Percentiles rank a stretch among this genome's conserved stretches.
These are phyloP conservation scores for Sugiyamaella mastotermitis DNA, from an alignment of 805 yeast species.

Conservation along the genomic window DNA sequence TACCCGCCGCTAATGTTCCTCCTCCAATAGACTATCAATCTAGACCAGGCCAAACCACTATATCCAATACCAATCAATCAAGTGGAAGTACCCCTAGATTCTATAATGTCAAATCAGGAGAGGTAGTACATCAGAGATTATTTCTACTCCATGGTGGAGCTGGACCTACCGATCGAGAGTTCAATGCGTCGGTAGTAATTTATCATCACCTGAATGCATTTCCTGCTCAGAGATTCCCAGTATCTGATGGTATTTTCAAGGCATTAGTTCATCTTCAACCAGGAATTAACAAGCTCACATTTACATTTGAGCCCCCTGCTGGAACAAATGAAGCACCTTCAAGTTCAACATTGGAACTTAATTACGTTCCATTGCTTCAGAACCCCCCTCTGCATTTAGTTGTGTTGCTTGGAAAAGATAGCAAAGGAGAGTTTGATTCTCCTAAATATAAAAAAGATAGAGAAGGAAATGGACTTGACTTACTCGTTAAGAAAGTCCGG, in stretches of 20 bases:
- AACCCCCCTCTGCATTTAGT: slow-evolving; percentile 81
- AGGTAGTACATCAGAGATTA: slow-evolving; percentile 26
- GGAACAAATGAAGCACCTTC: slow-evolving; percentile 8
- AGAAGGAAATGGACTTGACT: slow-evolving; percentile 62
- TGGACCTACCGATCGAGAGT: slow-evolving; percentile 22
- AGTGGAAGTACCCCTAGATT: slow-evolving; percentile 22
- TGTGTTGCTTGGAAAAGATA: slow-evolving; percentile 68
- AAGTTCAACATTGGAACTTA: slow-evolving; percentile 32
- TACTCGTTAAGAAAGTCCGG: slow-evolving; percentile 68
- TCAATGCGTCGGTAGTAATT: slow-evolving; percentile 38
- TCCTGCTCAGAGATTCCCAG: slow-evolving; percentile 68
- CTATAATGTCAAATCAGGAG: slow-evolving; percentile 25
- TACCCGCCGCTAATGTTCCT: no score
- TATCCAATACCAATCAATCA: no score
- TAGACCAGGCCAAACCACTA: neutral
- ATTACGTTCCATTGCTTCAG: slow-evolving; percentile 50
- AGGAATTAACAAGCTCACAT: slow-evolving; percentile 54
- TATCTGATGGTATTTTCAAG: slow-evolving; percentile 66
- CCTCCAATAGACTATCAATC: no score
- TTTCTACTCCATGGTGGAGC: slow-evolving; percentile 33
- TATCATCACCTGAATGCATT: slow-evolving; percentile 39
- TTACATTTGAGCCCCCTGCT: slow-evolving; percentile 32
- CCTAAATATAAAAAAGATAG: slow-evolving; percentile 36
- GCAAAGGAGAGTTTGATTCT: slow-evolving; percentile 64
- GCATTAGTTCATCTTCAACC: slow-evolving; percentile 64